Conservation (phyloP, 768 basidiomycete genomes). For the Favolaschia claudopus region DNA sequence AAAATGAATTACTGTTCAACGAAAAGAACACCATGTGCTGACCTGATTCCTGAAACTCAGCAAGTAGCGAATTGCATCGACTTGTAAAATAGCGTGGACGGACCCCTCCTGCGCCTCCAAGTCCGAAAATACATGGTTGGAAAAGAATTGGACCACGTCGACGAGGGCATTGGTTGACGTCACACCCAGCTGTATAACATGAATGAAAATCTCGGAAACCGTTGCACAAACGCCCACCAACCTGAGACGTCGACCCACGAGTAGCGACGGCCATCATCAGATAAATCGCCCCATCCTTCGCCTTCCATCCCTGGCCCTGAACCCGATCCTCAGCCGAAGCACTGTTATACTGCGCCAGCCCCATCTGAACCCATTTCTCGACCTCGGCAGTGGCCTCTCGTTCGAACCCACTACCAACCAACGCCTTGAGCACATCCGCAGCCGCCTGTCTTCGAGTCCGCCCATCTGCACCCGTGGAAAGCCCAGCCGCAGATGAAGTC, state of each 20-base stretch:
- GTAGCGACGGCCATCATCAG: constrained; percentile 93
- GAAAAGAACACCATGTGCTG: constrained; percentile 20
- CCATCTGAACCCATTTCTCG: constrained; percentile 81
- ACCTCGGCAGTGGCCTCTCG: constrained; percentile 88
- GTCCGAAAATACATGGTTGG: constrained; percentile 88
- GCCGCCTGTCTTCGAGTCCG: constrained; percentile 92
- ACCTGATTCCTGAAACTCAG: constrained; percentile 97
- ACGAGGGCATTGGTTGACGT: constrained; percentile 92
- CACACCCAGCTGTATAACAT: constrained; percentile 75
- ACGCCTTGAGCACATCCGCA: constrained; percentile 92
- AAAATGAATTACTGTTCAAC: not conserved
- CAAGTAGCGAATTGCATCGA: constrained; percentile 95
- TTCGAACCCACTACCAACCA: constrained; percentile 84
- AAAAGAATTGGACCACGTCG: constrained; percentile 96
- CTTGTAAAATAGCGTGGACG: constrained; percentile 91
- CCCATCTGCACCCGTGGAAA: constrained; percentile 57
- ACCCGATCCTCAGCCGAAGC: constrained; percentile 46
- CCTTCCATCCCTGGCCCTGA: constrained; percentile 75
- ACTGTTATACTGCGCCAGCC: constrained; percentile 69
- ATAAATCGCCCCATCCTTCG: constrained; percentile 94
- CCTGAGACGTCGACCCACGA: constrained; percentile 85
- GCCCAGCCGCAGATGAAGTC: constrained; percentile 60
- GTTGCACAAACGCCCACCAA: constrained; percentile 38
- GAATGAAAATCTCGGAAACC: constrained; percentile 9
- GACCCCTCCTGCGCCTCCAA: constrained; percentile 70